Percentiles rank a stretch among this genome's conserved stretches.
These are phyloP conservation scores for Acer yangbiense DNA, from an alignment of 345 rosid species.

Conservation along the genomic window DNA sequence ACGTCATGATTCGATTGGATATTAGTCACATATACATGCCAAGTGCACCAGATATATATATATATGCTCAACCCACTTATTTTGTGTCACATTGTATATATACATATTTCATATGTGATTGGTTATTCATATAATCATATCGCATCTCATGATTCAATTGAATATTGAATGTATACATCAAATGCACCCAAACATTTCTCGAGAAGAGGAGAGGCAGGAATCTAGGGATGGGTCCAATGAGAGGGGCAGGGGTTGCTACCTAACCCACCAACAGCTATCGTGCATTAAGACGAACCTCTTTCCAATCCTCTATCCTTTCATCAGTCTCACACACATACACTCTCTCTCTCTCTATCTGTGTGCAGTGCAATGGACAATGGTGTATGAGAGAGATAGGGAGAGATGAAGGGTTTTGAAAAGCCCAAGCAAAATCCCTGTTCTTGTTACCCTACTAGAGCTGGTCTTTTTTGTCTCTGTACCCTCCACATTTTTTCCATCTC, in stretches of 20 bases:
- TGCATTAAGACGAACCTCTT: constrained; percentile 47
- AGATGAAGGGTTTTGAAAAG: constrained; percentile 20
- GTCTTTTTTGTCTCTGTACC: constrained; percentile 28
- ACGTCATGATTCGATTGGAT: no score
- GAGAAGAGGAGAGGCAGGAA: constrained; percentile 35
- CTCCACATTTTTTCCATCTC: constrained; percentile 6
- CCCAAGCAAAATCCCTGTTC: constrained; percentile 26
- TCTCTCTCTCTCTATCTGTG: background rate
- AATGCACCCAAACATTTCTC: no score
- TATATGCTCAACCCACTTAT: no score
- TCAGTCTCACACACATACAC: constrained; percentile 20
- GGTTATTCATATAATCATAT: no score
- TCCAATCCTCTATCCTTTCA: constrained; percentile 41
- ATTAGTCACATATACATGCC: no score
- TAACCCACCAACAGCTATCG: constrained; percentile 74
- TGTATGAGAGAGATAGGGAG: constrained; percentile 10
- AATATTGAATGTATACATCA: no score
- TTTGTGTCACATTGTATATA: no score
- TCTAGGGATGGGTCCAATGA: constrained; percentile 57
- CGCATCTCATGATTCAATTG: no score
- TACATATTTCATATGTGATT: no score
- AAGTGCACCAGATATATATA: no score
- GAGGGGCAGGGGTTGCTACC: constrained; percentile 69
- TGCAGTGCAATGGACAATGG: background rate
- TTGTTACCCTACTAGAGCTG: constrained; percentile 37